phyloP scores from a whole-genome alignment of 495 filamentous ascomycete genomes.

The Hyaloscypha hepaticicola region DNA sequence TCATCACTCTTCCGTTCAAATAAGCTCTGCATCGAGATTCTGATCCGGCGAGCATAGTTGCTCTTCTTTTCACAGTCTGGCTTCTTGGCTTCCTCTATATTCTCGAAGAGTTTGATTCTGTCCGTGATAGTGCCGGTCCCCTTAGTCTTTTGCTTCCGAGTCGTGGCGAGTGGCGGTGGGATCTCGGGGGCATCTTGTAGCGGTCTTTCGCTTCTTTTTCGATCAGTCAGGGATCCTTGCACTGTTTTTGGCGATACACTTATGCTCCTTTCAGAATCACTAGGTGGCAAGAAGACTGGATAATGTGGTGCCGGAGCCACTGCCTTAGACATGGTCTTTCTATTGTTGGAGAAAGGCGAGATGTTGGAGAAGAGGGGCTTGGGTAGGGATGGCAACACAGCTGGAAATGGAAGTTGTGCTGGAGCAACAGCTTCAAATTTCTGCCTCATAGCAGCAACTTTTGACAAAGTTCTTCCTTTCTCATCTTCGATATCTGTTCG shows the following conservation, averaged over 20 bases:
- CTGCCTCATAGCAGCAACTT: slow-evolving; percentile 19
- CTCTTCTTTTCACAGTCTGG: not conserved
- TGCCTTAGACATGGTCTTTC: not conserved
- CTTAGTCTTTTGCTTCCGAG: not conserved
- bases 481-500: not conserved
- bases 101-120: slow-evolving; percentile 19
- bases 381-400: not conserved
- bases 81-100: not conserved
- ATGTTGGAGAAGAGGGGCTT: not conserved
- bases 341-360: not conserved
- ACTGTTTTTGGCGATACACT: slow-evolving; percentile 10
- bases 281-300: not conserved
- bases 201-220: not conserved
- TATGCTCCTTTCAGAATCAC: not conserved
- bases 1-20: slow-evolving; percentile 36
- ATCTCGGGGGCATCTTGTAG: not conserved
- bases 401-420: not conserved
- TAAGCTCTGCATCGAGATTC: slow-evolving; percentile 25
- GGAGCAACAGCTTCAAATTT: slow-evolving; percentile 12
- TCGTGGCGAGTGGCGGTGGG: not conserved
- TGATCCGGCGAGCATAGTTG: slow-evolving; percentile 4
- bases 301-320: not conserved
- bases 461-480: not conserved
- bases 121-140: slow-evolving; percentile 8
- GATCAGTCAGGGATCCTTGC: not conserved